A percentile compares a stretch with the other conserved stretches of the same genome.
phyloP scores from a whole-genome alignment of 768 basidiomycete genomes.

The Tephrocybe sp. region DNA sequence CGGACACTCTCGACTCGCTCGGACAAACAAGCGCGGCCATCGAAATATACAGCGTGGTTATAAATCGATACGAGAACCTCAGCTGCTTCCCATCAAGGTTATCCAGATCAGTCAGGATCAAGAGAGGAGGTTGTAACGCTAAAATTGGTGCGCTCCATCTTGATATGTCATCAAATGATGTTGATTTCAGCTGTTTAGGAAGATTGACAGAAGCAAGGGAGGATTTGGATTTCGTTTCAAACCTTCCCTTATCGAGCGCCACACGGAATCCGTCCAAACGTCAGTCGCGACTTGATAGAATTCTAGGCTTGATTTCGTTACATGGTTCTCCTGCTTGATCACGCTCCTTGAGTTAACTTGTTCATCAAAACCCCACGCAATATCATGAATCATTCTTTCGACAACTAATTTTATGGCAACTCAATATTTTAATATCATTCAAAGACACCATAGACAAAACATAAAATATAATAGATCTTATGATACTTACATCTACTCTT shows the following conservation, averaged over 20 bases:
- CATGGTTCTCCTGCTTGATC: neutral
- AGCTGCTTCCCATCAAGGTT: neutral
- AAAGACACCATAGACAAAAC: too few species aligned
- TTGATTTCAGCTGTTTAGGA: too few species aligned
- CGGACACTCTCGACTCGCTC: slow-evolving; percentile 3
- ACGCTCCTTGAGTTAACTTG: too few species aligned
- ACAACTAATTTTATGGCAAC: too few species aligned
- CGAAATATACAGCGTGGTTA: neutral
- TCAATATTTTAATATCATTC: too few species aligned
- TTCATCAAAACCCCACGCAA: too few species aligned
- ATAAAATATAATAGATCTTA: too few species aligned
- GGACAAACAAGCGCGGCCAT: neutral
- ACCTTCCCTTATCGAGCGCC: neutral
- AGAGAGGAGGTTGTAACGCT: neutral
- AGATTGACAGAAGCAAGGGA: slow-evolving; percentile 2
- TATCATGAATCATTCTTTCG: too few species aligned
- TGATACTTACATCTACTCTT: too few species aligned
- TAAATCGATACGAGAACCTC: slow-evolving; percentile 3
- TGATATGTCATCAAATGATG: too few species aligned
- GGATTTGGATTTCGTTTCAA: slow-evolving; percentile 2
- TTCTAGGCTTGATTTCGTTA: neutral
- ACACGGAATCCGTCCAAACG: neutral
- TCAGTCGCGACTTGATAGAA: neutral
- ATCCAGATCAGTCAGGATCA: neutral
- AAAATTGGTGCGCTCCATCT: neutral